Evolutionary conservation across 108 stramenopile species (phyloP).

Genomic region (Nitzschia sp.): DNA sequence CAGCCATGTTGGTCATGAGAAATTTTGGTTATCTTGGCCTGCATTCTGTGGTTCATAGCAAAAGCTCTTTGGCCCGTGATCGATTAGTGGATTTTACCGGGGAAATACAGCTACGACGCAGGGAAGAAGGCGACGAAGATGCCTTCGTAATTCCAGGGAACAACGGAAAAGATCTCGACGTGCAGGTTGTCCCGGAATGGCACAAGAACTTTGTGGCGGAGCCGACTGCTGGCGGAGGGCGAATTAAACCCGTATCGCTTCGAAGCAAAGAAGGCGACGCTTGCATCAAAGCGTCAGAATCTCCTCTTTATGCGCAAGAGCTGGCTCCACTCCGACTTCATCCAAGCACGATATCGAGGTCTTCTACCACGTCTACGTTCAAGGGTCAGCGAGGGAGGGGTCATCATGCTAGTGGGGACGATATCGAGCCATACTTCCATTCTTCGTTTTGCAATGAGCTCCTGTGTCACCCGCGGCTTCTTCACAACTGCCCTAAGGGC

Average conservation of each 20-base stretch:
- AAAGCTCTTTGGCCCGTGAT: constrained; percentile 73
- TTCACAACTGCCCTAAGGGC: constrained; percentile 69
- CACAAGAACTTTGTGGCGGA: constrained; percentile 52
- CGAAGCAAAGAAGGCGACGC: constrained; percentile 3
- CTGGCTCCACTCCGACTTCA: constrained; percentile 65
- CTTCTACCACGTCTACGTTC: constrained; percentile 6
- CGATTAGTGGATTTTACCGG: constrained; percentile 84
- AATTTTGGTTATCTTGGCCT: constrained; percentile 88
- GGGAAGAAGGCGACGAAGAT: constrained; percentile 16
- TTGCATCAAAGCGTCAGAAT: not conserved
- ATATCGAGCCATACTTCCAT: constrained; percentile 55
- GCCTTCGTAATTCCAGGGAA: not conserved
- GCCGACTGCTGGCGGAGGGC: constrained; percentile 66
- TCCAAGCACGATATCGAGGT: constrained; percentile 18
- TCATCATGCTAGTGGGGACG: constrained; percentile 36
- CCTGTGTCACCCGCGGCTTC: constrained; percentile 66
- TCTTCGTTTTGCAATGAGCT: constrained; percentile 85
- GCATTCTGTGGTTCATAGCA: constrained; percentile 71
- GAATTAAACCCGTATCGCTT: constrained; percentile 21
- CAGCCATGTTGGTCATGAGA: constrained; percentile 84
- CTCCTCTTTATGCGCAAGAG: constrained; percentile 72
- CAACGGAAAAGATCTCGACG: constrained; percentile 8
- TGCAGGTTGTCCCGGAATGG: constrained; percentile 47
- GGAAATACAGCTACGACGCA: constrained; percentile 64
- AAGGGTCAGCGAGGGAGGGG: constrained; percentile 25